Evolutionary conservation across 2,329 filamentous ascomycete genomes (phyloP).

Genomic region (Chrysoporthe puriensis): DNA sequence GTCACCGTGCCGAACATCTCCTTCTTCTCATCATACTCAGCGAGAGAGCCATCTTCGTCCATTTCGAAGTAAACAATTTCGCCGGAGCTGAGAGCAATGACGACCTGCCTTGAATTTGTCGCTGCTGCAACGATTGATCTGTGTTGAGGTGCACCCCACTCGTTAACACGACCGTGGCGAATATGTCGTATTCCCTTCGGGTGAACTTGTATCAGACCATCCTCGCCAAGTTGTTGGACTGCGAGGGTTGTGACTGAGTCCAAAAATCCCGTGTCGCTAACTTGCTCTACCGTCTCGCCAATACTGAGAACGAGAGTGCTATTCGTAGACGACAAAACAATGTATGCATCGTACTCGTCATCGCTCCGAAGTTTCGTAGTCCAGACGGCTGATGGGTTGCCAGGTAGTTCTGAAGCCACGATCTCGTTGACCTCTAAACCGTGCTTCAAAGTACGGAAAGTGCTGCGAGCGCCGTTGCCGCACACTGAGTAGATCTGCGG

Average conservation of each 20-base stretch:
- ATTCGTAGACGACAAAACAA: slow-evolving; percentile 90
- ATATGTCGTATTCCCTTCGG: slow-evolving; percentile 96
- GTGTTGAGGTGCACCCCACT: slow-evolving; percentile 93
- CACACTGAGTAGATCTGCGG: slow-evolving; percentile 95
- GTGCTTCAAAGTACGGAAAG: slow-evolving; percentile 90
- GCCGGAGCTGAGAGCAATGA: slow-evolving; percentile 89
- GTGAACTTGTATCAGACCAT: slow-evolving; percentile 91
- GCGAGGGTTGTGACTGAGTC: slow-evolving; percentile 87
- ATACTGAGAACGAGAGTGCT: slow-evolving; percentile 92
- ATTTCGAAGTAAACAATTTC: slow-evolving; percentile 99
- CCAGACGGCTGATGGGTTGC: slow-evolving; percentile 91
- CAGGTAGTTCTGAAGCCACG: slow-evolving; percentile 89
- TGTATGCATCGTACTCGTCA: slow-evolving; percentile 91
- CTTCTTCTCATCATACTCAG: slow-evolving; percentile 93
- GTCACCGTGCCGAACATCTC: slow-evolving; percentile 96
- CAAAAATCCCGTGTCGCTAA: slow-evolving; percentile 90
- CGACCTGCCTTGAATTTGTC: slow-evolving; percentile 91
- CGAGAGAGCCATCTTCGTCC: slow-evolving; percentile 86
- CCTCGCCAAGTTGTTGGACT: slow-evolving; percentile 91
- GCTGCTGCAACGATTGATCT: slow-evolving; percentile 93
- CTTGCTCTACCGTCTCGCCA: slow-evolving; percentile 94
- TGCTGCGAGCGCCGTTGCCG: slow-evolving; percentile 84
- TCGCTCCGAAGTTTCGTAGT: slow-evolving; percentile 83
- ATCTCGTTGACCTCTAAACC: slow-evolving; percentile 93
- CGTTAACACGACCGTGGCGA: slow-evolving; percentile 76